Evolutionary conservation across 345 rosid species (phyloP).

Genomic region (Citrus trifoliata): DNA sequence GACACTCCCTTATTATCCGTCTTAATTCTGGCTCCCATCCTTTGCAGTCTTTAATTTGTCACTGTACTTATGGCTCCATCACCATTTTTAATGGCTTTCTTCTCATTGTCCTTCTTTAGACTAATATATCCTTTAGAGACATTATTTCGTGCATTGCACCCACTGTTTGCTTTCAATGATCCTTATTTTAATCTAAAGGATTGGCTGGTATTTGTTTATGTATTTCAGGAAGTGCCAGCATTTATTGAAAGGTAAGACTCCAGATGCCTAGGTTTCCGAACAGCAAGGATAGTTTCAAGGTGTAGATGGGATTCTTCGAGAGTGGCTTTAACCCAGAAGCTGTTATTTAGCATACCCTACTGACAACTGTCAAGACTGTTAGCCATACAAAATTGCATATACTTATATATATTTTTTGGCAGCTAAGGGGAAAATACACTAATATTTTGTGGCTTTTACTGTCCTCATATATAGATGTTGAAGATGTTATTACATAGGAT

Average conservation of each 20-base stretch:
- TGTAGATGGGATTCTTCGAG: background rate
- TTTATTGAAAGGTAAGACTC: constrained; percentile 17
- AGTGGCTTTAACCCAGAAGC: background rate
- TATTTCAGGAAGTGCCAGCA: constrained; percentile 43
- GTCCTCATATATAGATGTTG: background rate
- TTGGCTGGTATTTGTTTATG: background rate
- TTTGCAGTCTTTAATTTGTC: background rate
- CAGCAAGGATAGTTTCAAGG: background rate
- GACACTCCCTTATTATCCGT: background rate
- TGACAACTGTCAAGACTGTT: background rate
- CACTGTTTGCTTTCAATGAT: background rate
- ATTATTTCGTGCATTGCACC: background rate
- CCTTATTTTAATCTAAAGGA: background rate
- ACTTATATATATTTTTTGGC: background rate
- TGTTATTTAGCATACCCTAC: background rate
- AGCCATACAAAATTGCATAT: background rate
- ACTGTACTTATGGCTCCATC: background rate
- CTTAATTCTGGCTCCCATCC: background rate
- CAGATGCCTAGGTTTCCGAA: constrained; percentile 8
- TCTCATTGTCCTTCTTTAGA: background rate
- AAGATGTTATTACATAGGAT: constrained; percentile 6
- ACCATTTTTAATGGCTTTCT: constrained; percentile 13
- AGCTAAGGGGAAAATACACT: background rate
- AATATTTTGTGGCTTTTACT: background rate
- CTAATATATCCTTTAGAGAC: background rate